Base-by-base conservation (phyloP, 2,329 filamentous ascomycete genomes). In the Alternaria brassicae region DNA sequence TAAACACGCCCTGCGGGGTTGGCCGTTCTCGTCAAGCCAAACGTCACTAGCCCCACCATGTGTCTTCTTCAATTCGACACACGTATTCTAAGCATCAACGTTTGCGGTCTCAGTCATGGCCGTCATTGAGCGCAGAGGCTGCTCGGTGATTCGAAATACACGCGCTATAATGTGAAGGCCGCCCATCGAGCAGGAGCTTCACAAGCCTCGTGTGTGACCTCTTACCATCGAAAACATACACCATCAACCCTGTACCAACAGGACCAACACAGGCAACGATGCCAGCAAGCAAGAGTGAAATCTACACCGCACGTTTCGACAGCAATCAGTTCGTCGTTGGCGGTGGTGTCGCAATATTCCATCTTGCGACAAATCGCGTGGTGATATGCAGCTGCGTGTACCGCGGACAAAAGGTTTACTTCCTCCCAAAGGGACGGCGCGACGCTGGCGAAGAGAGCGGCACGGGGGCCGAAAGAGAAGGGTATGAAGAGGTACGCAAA, bases 301-400 rank as follows among this genome's bases (percentile, higher is more conserved):
- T 40, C 12, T 52, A 47, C 17, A 61, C 65, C 9, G 71, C 71
- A 9, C 70, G 74, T n/a, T 76, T 67, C 34, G 40, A 73, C 13
- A 66, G 71, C 36, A 60, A 71, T n/a, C 57, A 72, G 12, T 68
- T 77, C 41, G 66, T 76, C 2, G 61, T 72, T 2, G 72, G 72
- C 15, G 72, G 67, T 4, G 82, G 82, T 13, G 81, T 83, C 0
- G 82, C 81, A 2, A 84, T 84, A 39, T 84, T 84, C 70, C 82
- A 84, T 61, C 64, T 84, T 23, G 79, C 80, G 1, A 75, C 77
- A 7, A 67, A 69, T 6, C 71, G 82, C 37, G 81, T 84, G 2
- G 82, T 84, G 1, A 68, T 84, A 10, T 84, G 82, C 72, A 81
- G 79, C 60, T 82, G 57, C 69, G 68, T 13, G 73, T 81, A 53